phyloP scores from a whole-genome alignment of 2,329 filamentous ascomycete genomes.

The Paecilomyces niveus region DNA sequence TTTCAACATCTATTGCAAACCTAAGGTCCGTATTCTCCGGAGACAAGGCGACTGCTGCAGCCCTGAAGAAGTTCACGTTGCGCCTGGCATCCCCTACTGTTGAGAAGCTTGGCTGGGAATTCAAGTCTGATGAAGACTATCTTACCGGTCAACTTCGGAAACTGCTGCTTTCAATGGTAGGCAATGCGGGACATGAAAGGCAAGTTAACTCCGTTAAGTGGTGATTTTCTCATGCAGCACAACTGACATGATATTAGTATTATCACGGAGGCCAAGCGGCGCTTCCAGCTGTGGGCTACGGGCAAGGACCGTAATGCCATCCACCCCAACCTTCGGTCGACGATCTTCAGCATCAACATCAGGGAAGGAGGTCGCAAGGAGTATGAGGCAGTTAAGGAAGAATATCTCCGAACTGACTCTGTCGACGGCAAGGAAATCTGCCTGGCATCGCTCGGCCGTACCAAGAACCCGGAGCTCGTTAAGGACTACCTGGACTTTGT shows the following conservation, averaged over 20 bases:
- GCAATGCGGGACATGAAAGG: constrained; percentile 67
- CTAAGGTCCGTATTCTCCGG: constrained; percentile 81
- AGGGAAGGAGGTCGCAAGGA: constrained; percentile 65
- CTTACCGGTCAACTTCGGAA: constrained; percentile 76
- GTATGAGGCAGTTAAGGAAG: constrained; percentile 69
- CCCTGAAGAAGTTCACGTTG: constrained; percentile 70
- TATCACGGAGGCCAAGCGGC: constrained; percentile 64
- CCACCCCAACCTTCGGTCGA: constrained; percentile 70
- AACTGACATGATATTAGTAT: constrained; percentile 40
- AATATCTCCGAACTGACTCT: constrained; percentile 74
- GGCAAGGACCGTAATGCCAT: constrained; percentile 61
- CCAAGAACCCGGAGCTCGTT: constrained; percentile 63
- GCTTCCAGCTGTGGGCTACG: constrained; percentile 72
- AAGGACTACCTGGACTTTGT: constrained; percentile 62
- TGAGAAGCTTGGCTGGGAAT: constrained; percentile 79
- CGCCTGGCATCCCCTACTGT: constrained; percentile 69
- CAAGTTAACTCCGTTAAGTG: constrained; percentile 38
- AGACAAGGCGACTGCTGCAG: constrained; percentile 63
- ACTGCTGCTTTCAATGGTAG: constrained; percentile 68
- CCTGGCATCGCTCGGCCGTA: constrained; percentile 66
- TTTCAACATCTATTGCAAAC: constrained; percentile 66
- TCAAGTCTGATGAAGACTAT: constrained; percentile 69
- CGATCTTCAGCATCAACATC: constrained; percentile 74
- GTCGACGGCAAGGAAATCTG: constrained; percentile 88
- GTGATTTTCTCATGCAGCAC: constrained; percentile 1